phyloP scores from a whole-genome alignment of 1,284 basidiomycete species.

The Stereum hirsutum region DNA sequence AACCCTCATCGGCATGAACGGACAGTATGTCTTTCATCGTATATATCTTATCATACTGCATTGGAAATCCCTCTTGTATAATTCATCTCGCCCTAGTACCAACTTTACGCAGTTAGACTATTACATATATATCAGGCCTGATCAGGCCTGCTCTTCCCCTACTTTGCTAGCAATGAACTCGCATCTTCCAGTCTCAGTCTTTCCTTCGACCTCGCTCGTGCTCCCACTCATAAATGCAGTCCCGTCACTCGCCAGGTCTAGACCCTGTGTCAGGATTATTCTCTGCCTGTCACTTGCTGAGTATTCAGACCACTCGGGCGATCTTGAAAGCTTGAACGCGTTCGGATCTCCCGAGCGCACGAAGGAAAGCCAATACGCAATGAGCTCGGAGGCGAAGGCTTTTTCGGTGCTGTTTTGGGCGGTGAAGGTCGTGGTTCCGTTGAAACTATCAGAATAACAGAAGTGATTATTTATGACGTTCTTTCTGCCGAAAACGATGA shows the following conservation, averaged over 20 bases:
- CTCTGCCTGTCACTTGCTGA: conserved; percentile 19
- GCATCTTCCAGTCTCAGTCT: conserved; percentile 29
- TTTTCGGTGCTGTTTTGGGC: conserved; percentile 29
- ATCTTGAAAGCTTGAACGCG: conserved; percentile 35
- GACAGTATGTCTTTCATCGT: too few species aligned
- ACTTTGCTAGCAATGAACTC: conserved; percentile 15
- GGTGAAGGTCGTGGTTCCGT: conserved; percentile 35
- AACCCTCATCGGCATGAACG: too few species aligned
- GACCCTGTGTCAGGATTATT: conserved; percentile 37
- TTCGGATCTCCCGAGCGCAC: conserved; percentile 43
- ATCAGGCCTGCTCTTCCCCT: conserved; percentile 5
- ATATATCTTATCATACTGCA: too few species aligned
- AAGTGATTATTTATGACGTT: not conserved
- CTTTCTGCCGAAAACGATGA: too few species aligned
- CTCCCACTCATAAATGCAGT: conserved; percentile 28
- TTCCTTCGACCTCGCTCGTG: conserved; percentile 29
- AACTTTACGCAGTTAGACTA: too few species aligned
- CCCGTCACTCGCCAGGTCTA: too few species aligned
- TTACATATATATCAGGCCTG: not conserved
- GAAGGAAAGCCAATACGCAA: conserved; percentile 55
- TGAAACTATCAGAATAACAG: conserved; percentile 22
- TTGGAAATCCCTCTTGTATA: too few species aligned
- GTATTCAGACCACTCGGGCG: conserved; percentile 34
- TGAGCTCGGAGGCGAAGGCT: conserved; percentile 43
- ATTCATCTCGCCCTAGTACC: too few species aligned